These are phyloP conservation scores for Piromyces finnis DNA, from an alignment of 192 early-diverging fungal species.

Conservation along the genomic window DNA sequence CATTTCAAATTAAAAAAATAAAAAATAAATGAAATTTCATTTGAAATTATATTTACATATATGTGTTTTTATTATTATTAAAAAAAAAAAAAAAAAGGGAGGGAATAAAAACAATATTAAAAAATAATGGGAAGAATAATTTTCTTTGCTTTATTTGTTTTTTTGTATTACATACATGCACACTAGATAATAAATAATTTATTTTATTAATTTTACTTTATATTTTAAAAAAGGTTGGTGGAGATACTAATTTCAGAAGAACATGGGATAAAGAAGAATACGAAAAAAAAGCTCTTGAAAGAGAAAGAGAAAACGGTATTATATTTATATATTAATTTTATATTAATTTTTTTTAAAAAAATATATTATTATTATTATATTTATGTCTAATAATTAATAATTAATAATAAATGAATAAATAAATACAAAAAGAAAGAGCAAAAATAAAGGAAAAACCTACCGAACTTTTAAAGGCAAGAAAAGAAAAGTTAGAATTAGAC, in stretches of 20 bases:
- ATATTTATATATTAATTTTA: neutral
- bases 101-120: too few relatives aligned
- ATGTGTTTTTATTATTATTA: too few relatives aligned
- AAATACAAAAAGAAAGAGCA: constrained; percentile 1
- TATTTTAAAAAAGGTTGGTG: neutral
- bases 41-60: too few relatives aligned
- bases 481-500: constrained; percentile 45
- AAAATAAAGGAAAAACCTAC: constrained; percentile 8
- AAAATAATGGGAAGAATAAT: too few relatives aligned
- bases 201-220: too few relatives aligned
- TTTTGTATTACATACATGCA: too few relatives aligned
- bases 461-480: constrained; percentile 29
- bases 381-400: neutral
- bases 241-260: constrained; percentile 10
- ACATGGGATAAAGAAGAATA: constrained; percentile 60
- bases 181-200: too few relatives aligned
- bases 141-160: too few relatives aligned
- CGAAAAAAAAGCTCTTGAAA: constrained; percentile 40
- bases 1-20: too few relatives aligned
- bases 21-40: too few relatives aligned
- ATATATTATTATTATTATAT: neutral
- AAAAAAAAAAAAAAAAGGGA: too few relatives aligned
- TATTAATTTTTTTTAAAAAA: neutral
- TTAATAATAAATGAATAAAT: neutral
- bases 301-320: constrained; percentile 23